Percentiles rank a stretch among this genome's conserved stretches.
These are phyloP conservation scores for Candida argentea DNA, from an alignment of 805 yeast genomes.

Conservation along the genomic window DNA sequence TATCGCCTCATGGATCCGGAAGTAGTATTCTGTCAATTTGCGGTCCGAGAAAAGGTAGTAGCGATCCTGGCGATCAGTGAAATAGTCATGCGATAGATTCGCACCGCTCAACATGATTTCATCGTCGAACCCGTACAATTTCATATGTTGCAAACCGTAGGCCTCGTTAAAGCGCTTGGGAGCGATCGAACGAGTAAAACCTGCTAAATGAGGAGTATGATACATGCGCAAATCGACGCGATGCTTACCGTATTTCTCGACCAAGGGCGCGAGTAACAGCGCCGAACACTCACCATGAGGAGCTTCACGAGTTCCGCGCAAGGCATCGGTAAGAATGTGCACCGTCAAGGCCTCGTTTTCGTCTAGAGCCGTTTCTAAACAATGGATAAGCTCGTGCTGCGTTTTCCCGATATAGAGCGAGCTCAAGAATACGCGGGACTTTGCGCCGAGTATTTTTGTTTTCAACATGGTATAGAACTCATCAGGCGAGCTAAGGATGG, in stretches of 20 bases:
- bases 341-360: conserved; percentile 55
- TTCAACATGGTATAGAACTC: conserved; percentile 65
- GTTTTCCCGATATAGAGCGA: conserved; percentile 79
- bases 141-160: conserved; percentile 94
- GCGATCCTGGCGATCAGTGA: conserved; percentile 90
- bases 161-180: conserved; percentile 90
- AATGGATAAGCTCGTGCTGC: conserved; percentile 64
- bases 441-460: conserved; percentile 50
- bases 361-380: conserved; percentile 49
- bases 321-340: conserved; percentile 70
- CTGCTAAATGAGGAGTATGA: conserved; percentile 79
- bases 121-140: conserved; percentile 88
- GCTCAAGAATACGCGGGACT: conserved; percentile 64
- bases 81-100: conserved; percentile 82
- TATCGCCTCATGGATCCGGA: conserved; percentile 56
- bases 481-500: conserved; percentile 53
- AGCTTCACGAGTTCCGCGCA: conserved; percentile 88
- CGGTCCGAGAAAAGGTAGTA: conserved; percentile 62
- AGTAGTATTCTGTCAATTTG: conserved; percentile 62
- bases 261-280: conserved; percentile 55
- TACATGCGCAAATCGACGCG: conserved; percentile 77
- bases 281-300: conserved; percentile 69
- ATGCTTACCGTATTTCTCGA: conserved; percentile 48
- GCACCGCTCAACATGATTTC: conserved; percentile 88
- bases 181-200: conserved; percentile 49